Evolutionary conservation across 2,329 filamentous ascomycete genomes (phyloP), one percentile per base, ranked within the genome.

Genomic region (Neonectria faginata): DNA sequence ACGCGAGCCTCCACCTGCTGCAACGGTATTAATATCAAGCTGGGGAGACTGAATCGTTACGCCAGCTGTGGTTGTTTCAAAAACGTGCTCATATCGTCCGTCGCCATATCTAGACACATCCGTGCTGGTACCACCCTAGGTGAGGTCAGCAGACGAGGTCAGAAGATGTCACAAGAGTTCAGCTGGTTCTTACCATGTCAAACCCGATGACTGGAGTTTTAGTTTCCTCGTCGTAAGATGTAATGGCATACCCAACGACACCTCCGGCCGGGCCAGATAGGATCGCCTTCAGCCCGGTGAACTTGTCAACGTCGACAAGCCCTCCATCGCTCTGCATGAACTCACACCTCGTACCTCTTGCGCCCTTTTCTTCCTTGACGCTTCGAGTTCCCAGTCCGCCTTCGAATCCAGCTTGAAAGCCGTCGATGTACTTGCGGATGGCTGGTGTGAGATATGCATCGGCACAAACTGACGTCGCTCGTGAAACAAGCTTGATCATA

Each of bases 21-120:
- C 94, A 1, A 97, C 94, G 0, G 94, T 97, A 78, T 97, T 97
- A 80, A 97, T 97, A 74, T 97, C 94, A 0, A 97, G 85, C 74
- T 97, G 94, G 0, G 94, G 94, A 1, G 92, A 94, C 73, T 97
- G 94, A 29, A 97, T 96, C 0, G 94, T 95, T 1, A 97, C 92
- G n/a, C 94, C 94, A 0, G 94, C 94, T 1, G 93, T 97, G 0
- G 93, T 97, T 0, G 94, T 97, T 79, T 97, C 94, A 70, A 97
- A 97, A 0, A 97, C 93, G 73, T 97, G 94, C 73, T 97, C 94
- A 73, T 97, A 95, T 59, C 92, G 85, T 16, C 94, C 94, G 58
- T 91, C 89, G 6, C 92, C 92, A 72, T 95, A 97, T 53, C 94
- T 85, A 36, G 92, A 97, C 10, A 97, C 93, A 77, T 97, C 94